Evolutionary conservation across 2,329 filamentous ascomycete species (phyloP), one percentile per base, ranked within the genome.

Genomic region (Hypoxylon sp.): DNA sequence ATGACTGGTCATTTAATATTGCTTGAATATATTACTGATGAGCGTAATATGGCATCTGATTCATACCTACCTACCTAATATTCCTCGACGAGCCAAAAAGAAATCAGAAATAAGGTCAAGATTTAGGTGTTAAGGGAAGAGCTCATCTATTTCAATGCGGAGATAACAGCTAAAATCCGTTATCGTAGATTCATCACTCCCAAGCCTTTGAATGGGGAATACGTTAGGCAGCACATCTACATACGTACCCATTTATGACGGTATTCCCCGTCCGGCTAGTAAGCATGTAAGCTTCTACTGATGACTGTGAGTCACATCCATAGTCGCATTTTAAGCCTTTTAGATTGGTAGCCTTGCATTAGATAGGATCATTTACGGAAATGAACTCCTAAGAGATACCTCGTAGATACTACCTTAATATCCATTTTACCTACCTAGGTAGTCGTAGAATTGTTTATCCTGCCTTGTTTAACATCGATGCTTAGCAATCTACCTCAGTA

Each of bases 261-360:
- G 43, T 38, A 50, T 30, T 21, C 14, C 55, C 21, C 32, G 21
- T 41, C 51, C 51, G 38, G 38, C 17, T 19, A 55, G n/a, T 38
- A 49, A 17, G 38, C 9, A 34, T 45, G 46, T 19, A 48, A 55
- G 61, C 21, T 34, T 58, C 28, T 48, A 36, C 48, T 41, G 57
- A 23, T 14, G 13, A 21, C 11, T 41, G 34, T 60, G 61, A 64
- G 48, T 64, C 55, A 59, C 51, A 52, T n/a, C n/a, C n/a, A n/a
- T 50, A 5, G 41, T 23, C 14, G 11, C 19, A 48, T 23, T 34
- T 46, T 30, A 10, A 19, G 25, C 17, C 21, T 50, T 34, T 36
- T 32, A 32, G 23, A 36, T 19, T 52, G 17, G 34, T 62, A 65
- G 65, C 65, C 65, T 65, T 68, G 65, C 65, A 68, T 68, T 28